These are phyloP conservation scores for Penicillium turbatum DNA, from an alignment of 495 filamentous ascomycete genomes.

Conservation along the genomic window DNA sequence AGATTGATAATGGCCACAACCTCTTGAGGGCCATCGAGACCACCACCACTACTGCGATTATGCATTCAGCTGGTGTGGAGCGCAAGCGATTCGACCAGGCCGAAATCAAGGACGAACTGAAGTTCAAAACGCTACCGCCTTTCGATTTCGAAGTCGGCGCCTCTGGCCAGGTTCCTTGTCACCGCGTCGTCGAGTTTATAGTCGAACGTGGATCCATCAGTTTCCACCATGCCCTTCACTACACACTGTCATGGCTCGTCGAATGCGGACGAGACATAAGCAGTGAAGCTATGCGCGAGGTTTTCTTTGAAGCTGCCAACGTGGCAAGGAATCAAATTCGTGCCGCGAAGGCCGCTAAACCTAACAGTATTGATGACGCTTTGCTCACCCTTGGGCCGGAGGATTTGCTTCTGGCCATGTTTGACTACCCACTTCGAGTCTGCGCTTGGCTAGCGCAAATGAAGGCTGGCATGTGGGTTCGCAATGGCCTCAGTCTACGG, in stretches of 20 bases:
- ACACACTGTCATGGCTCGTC: slow-evolving; percentile 94
- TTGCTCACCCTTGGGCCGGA: slow-evolving; percentile 47
- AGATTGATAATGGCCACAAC: slow-evolving; percentile 53
- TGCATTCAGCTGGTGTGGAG: slow-evolving; percentile 86
- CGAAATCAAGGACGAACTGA: slow-evolving; percentile 79
- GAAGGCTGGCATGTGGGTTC: slow-evolving; percentile 97
- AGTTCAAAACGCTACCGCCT: slow-evolving; percentile 69
- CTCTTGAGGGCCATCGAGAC: slow-evolving; percentile 69
- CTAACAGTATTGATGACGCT: slow-evolving; percentile 14
- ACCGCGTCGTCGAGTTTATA: slow-evolving; percentile 75
- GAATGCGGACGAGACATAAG: slow-evolving; percentile 80
- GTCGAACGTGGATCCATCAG: slow-evolving; percentile 89
- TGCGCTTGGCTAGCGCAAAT: slow-evolving; percentile 97
- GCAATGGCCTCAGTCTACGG: slow-evolving; percentile 90
- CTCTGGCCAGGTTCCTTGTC: slow-evolving; percentile 34
- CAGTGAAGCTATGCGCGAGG: slow-evolving; percentile 55
- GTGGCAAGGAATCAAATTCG: slow-evolving; percentile 31
- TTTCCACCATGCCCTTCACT: slow-evolving; percentile 96
- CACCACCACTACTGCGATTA: slow-evolving; percentile 70
- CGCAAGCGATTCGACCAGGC: slow-evolving; percentile 78
- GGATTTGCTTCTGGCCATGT: slow-evolving; percentile 79
- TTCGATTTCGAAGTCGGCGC: slow-evolving; percentile 73
- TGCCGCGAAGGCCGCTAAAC: slow-evolving; percentile 10
- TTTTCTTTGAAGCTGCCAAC: slow-evolving; percentile 56
- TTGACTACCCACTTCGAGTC: slow-evolving; percentile 89